Evolutionary conservation across 1,284 basidiomycete genomes (phyloP).

Genomic region (Sporisorium iseilematis-ciliati): DNA sequence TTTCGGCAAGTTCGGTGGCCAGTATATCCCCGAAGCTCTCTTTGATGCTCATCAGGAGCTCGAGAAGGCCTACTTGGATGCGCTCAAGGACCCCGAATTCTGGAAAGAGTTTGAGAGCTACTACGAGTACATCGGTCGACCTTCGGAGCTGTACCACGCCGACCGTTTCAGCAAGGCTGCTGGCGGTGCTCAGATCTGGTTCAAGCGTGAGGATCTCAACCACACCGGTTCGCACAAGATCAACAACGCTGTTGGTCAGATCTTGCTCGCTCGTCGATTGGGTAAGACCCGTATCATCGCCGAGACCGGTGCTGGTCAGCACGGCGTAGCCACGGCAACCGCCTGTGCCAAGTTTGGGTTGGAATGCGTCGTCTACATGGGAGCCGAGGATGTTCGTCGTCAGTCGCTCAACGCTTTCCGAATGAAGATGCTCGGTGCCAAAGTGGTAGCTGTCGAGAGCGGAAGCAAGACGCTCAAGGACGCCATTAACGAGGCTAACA

Average conservation of each 20-base stretch:
- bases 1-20: conserved; percentile 96
- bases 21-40: conserved; percentile 94
- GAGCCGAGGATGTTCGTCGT: conserved; percentile 94
- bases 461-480: conserved; percentile 97
- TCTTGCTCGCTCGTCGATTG: conserved; percentile 88
- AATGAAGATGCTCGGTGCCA: conserved; percentile 96
- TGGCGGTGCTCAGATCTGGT: conserved; percentile 94
- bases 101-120: conserved; percentile 90
- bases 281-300: conserved; percentile 98
- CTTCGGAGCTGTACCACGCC: conserved; percentile 79
- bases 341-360: conserved; percentile 96
- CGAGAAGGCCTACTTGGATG: conserved; percentile 87
- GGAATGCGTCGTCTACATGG: conserved; percentile 98
- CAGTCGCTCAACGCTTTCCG: conserved; percentile 98
- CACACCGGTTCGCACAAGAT: conserved; percentile 70
- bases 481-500: conserved; percentile 72
- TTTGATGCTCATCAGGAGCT: conserved; percentile 91
- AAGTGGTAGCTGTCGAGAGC: conserved; percentile 85
- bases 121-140: conserved; percentile 90
- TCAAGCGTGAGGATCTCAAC: conserved; percentile 93
- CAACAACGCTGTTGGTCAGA: conserved; percentile 71
- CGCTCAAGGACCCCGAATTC: conserved; percentile 88
- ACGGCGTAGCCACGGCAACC: conserved; percentile 98
- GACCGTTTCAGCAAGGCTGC: conserved; percentile 81
- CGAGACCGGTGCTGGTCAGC: conserved; percentile 98